Base-by-base conservation (phyloP, 2,329 filamentous ascomycete species). In the Stemphylium vesicarium region DNA sequence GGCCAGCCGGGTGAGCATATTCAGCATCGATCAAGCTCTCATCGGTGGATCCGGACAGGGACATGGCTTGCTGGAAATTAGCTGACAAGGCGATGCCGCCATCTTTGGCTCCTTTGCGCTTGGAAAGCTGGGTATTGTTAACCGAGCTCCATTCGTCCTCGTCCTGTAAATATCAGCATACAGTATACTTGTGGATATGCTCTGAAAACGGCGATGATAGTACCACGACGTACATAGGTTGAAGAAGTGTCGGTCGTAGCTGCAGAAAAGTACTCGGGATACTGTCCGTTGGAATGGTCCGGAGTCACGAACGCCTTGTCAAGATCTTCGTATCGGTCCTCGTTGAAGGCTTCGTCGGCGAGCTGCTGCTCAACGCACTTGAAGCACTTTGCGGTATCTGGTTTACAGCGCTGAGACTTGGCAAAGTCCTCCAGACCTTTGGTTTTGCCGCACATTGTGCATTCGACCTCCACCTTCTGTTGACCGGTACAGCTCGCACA, bases 391-490 rank as follows among this genome's bases (percentile, higher is more conserved):
- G 77, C 78, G 35, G 62, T 65, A 52, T 81, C 81, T 1, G 77
- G 75, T 36, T 79, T 77, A 24, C 65, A 71, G 12, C 82, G 76
- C 69, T 83, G 79, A 6, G 61, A 60, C 58, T 82, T 85, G 15
- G 79, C 77, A 59, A 84, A 86, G 0, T 74, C 72, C 5, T 81
- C 78, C 2, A 84, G 52, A 0, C 75, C 71, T 61, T 83, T 83
- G 2, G 70, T 75, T 51, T 76, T 64, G 16, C 75, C 66, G 63
- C 84, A 86, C 33, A 78, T 70, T 29, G 60, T 65, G 60, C 84
- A 86, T 8, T 74, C 71, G 24, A 85, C 63, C 60, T 85, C 83
- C 4, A 76, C 68, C 2, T 74, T 57, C 41, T 78, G 77, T 1
- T 11, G 65, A 4, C 78, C 78, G 31, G 76, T 73, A 55, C 84